Evolutionary conservation across 495 filamentous ascomycete genomes (phyloP), one percentile per base, ranked within the genome.

Genomic region (Neurospora sublineolata): DNA sequence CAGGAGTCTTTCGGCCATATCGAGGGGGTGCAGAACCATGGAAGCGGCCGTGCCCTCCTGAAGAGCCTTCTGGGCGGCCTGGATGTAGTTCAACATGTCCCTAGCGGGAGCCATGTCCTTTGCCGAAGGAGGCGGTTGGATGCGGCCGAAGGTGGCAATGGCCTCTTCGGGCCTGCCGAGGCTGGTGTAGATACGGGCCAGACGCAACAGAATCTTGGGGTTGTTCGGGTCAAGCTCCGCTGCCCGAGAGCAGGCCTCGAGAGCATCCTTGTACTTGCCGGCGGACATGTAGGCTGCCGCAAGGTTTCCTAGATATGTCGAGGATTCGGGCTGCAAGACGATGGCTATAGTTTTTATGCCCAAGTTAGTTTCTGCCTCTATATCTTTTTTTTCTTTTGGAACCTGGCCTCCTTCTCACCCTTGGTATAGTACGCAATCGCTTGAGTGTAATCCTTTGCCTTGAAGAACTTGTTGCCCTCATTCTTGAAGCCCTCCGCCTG

Each of bases 401-500:
- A 27, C 40, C 23, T 68, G n/a, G 42, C 27, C 11, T 20, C 12
- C 27, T 42, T 69, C 71, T 72, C 71, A 97, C 94, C 95, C 87
- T 97, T 97, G 69, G 91, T 94, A 79, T 98, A 99, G 78, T 97
- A 92, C 73, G 92, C 87, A 77, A 97, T 92, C 27, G 96, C 94
- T 75, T 89, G 89, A 44, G 83, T 82, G 78, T 94, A 99, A 74
- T 97, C 90, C 76, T 89, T 90, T 71, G 92, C 90, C 84, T 97
- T 97, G 86, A 97, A 99, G 77, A 91, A 94, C 76, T 94, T 96
- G 83, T 99, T 99, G 38, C 95, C 95, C 36, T 91, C 88, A 75
- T 92, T 86, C 83, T 99, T 99, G 86, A 90, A 96, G 23, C 87
- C 86, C 79, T 98, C 95, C 6, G 94, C 93, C 75, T 97, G 91